These are phyloP conservation scores for Danielia reshetovae DNA, from an alignment of 805 yeast genomes.

Conservation along the genomic window DNA sequence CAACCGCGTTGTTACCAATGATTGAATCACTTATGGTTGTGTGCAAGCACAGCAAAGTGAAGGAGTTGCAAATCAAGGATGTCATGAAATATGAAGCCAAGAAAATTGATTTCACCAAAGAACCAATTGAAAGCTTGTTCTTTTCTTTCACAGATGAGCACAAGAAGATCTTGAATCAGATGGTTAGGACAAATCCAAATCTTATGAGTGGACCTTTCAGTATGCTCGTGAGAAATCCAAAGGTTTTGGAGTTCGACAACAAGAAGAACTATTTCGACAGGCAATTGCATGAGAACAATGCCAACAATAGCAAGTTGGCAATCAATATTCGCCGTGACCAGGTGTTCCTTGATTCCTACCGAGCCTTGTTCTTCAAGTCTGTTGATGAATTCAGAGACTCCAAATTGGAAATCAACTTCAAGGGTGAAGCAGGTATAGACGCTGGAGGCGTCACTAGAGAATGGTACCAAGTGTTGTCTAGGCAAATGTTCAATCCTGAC, in stretches of 20 bases:
- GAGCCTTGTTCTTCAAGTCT: constrained; percentile 74
- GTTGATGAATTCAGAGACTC: constrained; percentile 69
- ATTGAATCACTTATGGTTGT: constrained; percentile 94
- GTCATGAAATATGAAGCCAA: constrained; percentile 56
- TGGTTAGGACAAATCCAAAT: constrained; percentile 88
- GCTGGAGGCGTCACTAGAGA: constrained; percentile 98
- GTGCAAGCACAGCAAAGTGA: constrained; percentile 78
- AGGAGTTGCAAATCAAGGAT: constrained; percentile 53
- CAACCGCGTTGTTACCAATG: constrained; percentile 77
- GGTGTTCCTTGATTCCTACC: constrained; percentile 86
- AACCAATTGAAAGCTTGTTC: constrained; percentile 74
- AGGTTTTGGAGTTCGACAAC: constrained; percentile 90
- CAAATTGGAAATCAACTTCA: constrained; percentile 75
- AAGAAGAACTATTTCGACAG: constrained; percentile 82
- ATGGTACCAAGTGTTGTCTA: constrained; percentile 91
- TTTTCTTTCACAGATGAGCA: constrained; percentile 87
- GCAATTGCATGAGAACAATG: constrained; percentile 53
- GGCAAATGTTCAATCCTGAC: constrained; percentile 95
- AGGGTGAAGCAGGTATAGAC: constrained; percentile 94
- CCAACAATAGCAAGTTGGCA: constrained; percentile 46
- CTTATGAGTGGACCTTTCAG: constrained; percentile 95
- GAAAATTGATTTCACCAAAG: constrained; percentile 63
- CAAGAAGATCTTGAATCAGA: constrained; percentile 79
- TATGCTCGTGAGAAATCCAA: constrained; percentile 81
- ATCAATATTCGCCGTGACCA: constrained; percentile 80